Conservation (phyloP, 495 filamentous ascomycete species). For the Jackrogersella minutella region DNA sequence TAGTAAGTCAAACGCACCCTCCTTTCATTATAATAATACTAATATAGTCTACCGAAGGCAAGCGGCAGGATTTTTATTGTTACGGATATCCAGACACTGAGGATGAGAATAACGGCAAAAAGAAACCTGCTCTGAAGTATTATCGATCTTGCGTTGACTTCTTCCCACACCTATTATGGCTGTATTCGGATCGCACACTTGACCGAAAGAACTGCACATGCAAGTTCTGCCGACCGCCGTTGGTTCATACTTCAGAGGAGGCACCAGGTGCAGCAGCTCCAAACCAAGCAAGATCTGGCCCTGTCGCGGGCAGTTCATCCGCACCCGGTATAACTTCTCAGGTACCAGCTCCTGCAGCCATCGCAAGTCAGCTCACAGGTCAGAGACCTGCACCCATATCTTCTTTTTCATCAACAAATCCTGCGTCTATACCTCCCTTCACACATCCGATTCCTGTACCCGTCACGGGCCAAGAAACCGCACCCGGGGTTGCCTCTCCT, state of each 20-base stretch:
- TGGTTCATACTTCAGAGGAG: background rate
- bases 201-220: conserved; percentile 50
- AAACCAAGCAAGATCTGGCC: background rate
- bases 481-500: background rate
- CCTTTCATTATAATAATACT: background rate
- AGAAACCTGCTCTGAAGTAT: conserved; percentile 10
- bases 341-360: conserved; percentile 16
- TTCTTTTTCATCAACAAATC: too few relatives aligned
- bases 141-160: conserved; percentile 55
- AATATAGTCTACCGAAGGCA: background rate
- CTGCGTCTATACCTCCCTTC: too few relatives aligned
- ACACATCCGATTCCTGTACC: too few relatives aligned
- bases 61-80: conserved; percentile 49
- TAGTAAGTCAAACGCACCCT: conserved; percentile 9
- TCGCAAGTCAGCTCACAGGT: background rate
- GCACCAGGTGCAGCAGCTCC: background rate
- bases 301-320: background rate
- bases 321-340: background rate
- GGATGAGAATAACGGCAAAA: background rate
- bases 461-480: too few relatives aligned
- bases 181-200: conserved; percentile 41
- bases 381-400: too few relatives aligned
- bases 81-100: conserved; percentile 52
- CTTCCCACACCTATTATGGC: conserved; percentile 51
- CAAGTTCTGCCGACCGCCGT: conserved; percentile 39